Percentiles rank a stretch among this genome's conserved stretches.
Evolutionary conservation across 139 green algal genomes (phyloP).

Genomic region (Bryopsis sp.): DNA sequence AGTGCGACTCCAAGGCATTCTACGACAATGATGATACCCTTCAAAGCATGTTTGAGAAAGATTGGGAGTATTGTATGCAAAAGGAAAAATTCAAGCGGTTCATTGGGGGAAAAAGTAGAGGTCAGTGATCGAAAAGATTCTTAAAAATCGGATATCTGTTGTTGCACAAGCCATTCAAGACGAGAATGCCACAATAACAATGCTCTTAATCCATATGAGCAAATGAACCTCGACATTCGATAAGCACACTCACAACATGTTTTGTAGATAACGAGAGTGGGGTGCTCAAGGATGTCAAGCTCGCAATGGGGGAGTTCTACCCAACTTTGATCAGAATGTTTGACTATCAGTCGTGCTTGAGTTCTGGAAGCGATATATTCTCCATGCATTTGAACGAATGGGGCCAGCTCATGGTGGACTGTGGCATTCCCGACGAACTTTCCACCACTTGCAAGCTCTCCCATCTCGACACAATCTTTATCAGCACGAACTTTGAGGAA

Average conservation of each 20-base stretch:
- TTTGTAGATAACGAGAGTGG: too few relatives aligned
- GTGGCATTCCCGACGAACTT: conserved; percentile 32
- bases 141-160: too few relatives aligned
- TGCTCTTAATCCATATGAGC: too few relatives aligned
- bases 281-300: too few relatives aligned
- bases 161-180: too few relatives aligned
- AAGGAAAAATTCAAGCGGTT: conserved; percentile 18
- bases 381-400: conserved; percentile 33
- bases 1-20: conserved; percentile 6
- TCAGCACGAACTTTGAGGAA: conserved; percentile 34
- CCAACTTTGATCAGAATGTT: conserved; percentile 20
- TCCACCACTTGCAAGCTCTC: conserved; percentile 31
- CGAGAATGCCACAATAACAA: too few relatives aligned
- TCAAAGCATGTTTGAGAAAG: neutral
- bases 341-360: conserved; percentile 23
- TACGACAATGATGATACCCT: neutral
- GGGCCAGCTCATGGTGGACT: conserved; percentile 35
- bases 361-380: conserved; percentile 24
- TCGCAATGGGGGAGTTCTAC: conserved; percentile 20
- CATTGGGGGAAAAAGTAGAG: neutral
- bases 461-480: conserved; percentile 53
- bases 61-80: neutral
- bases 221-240: too few relatives aligned
- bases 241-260: neutral
- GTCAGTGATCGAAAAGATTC: too few relatives aligned